phyloP scores from a whole-genome alignment of 768 basidiomycete genomes.

The Dacryopinax primogenitus region DNA sequence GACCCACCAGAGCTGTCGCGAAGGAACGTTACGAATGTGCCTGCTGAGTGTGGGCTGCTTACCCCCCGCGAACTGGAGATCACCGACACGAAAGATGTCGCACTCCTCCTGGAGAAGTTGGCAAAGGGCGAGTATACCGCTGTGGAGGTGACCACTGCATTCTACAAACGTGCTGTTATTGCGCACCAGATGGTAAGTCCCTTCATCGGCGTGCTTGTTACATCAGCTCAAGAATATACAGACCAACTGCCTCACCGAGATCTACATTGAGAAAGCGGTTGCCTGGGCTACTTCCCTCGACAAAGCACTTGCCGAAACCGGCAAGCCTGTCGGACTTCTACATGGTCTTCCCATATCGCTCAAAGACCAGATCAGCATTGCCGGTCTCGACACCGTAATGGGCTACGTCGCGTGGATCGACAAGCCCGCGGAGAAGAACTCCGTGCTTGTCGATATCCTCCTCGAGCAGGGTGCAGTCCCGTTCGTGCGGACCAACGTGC shows the following conservation, averaged over 20 bases:
- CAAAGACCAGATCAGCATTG: constrained; percentile 59
- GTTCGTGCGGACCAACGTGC: constrained; percentile 62
- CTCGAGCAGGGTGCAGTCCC: constrained; percentile 53
- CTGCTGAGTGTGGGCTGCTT: constrained; percentile 46
- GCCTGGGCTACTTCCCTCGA: constrained; percentile 54
- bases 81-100: constrained; percentile 42
- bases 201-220: background rate
- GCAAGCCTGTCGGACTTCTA: constrained; percentile 53
- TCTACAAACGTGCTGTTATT: constrained; percentile 62
- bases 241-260: constrained; percentile 74
- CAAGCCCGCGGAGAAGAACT: constrained; percentile 42
- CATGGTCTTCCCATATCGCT: constrained; percentile 65
- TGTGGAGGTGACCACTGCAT: constrained; percentile 57
- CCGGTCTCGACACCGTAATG: constrained; percentile 58
- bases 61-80: constrained; percentile 45
- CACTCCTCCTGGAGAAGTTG: constrained; percentile 41
- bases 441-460: constrained; percentile 54
- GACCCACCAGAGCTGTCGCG: constrained; percentile 27
- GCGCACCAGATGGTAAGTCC: constrained; percentile 62
- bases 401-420: constrained; percentile 68
- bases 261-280: constrained; percentile 60
- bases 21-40: constrained; percentile 43
- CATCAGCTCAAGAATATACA: constrained; percentile 20
- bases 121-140: constrained; percentile 45
- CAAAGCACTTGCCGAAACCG: constrained; percentile 44